A percentile compares a stretch with the other conserved stretches of the same genome.
Conservation (phyloP, 2,329 filamentous ascomycete species). For the Corynespora cassiicola region DNA sequence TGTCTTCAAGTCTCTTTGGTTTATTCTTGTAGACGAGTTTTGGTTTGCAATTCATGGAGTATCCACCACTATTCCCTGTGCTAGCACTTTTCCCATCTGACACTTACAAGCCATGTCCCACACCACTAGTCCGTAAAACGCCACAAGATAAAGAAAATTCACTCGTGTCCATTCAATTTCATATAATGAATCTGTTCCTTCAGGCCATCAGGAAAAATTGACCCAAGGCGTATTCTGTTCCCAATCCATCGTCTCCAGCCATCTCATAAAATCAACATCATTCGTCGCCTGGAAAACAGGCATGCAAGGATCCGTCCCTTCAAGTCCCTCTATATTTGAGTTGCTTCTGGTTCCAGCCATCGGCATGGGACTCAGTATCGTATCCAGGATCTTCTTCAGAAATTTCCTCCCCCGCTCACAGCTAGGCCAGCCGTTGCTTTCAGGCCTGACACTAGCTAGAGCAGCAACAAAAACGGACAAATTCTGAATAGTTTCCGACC, state of each 20-base stretch:
- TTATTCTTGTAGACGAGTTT: too few relatives aligned
- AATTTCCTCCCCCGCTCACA: slow-evolving; percentile 51
- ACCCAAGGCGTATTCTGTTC: slow-evolving; percentile 45
- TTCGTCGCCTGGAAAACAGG: slow-evolving; percentile 41
- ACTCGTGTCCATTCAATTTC: too few relatives aligned
- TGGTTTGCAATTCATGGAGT: too few relatives aligned
- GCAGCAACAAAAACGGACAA: slow-evolving; percentile 54
- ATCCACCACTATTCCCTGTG: too few relatives aligned
- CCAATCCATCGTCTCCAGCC: slow-evolving; percentile 53
- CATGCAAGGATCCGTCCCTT: slow-evolving; percentile 42
- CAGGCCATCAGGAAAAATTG: slow-evolving; percentile 31
- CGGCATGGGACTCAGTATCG: slow-evolving; percentile 42
- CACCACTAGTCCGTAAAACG: too few relatives aligned
- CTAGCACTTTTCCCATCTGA: too few relatives aligned
- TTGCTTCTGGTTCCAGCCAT: slow-evolving; percentile 4
- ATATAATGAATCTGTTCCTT: too few relatives aligned
- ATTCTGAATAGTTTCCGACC: slow-evolving; percentile 54
- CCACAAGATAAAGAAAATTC: too few relatives aligned
- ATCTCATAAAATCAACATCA: slow-evolving; percentile 52
- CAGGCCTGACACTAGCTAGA: slow-evolving; percentile 46
- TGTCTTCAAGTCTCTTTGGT: too few relatives aligned
- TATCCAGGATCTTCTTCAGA: slow-evolving; percentile 51
- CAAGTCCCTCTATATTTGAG: slow-evolving; percentile 8
- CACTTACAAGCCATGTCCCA: too few relatives aligned
- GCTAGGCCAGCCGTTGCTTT: slow-evolving; percentile 48